A percentile compares a stretch with the other conserved stretches of the same genome.
phyloP scores from a whole-genome alignment of 331 rosid species.

The Malus hybrid region DNA sequence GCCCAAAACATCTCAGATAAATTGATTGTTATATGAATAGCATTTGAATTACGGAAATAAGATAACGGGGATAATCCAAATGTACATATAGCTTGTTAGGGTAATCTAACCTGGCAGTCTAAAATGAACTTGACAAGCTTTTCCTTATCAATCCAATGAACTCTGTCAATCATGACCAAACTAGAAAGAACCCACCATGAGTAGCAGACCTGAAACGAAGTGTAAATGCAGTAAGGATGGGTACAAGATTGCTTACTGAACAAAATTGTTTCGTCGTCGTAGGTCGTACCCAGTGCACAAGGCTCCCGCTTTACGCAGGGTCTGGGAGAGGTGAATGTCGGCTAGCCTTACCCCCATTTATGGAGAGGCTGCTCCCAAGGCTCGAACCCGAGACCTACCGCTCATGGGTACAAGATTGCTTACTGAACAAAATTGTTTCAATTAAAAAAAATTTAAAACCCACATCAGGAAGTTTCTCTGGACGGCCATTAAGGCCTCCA shows the following conservation, averaged over 20 bases:
- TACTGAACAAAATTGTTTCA: not conserved
- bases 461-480: conserved; percentile 82
- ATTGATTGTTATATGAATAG: not conserved
- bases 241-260: not conserved
- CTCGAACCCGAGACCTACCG: too few relatives aligned
- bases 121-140: conserved; percentile 70
- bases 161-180: conserved; percentile 88
- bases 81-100: conserved; percentile 2
- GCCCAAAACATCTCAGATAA: not conserved
- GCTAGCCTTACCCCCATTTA: too few relatives aligned
- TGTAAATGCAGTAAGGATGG: conserved; percentile 11
- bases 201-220: conserved; percentile 60
- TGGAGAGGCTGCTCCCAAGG: too few relatives aligned
- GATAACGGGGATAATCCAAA: not conserved
- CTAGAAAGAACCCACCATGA: conserved; percentile 97
- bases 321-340: too few relatives aligned
- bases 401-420: not conserved
- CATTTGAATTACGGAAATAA: too few relatives aligned
- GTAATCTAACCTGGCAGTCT: conserved; percentile 63
- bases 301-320: too few relatives aligned
- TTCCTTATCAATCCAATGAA: conserved; percentile 84
- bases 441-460: conserved; percentile 5
- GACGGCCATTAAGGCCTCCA: conserved; percentile 83
- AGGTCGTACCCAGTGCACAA: too few relatives aligned
- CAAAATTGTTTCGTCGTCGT: not conserved